Evolutionary conservation across 495 filamentous ascomycete species (phyloP).

Genomic region (Terfezia claveryi): DNA sequence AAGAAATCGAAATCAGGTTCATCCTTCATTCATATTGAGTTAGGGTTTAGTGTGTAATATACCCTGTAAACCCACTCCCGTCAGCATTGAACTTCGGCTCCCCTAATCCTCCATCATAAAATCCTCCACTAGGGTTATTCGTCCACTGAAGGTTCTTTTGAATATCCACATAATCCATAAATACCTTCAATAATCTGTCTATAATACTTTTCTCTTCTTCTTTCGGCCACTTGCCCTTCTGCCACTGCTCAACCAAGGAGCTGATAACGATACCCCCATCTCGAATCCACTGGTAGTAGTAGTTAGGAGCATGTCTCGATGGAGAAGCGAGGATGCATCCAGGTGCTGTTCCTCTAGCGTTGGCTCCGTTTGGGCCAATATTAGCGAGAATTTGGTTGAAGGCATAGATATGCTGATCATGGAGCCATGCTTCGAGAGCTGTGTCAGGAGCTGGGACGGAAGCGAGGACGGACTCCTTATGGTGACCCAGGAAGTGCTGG

Average conservation of each 20-base stretch:
- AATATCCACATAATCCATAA: conserved; percentile 33
- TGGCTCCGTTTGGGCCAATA: conserved; percentile 30
- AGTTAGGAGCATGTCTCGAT: conserved; percentile 31
- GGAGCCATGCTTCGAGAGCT: conserved; percentile 21
- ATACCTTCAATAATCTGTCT: conserved; percentile 20
- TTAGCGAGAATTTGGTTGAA: conserved; percentile 35
- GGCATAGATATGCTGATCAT: conserved; percentile 21
- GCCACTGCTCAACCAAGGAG: conserved; percentile 30
- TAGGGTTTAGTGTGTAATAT: neutral
- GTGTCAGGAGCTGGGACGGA: neutral
- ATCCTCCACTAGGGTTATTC: conserved; percentile 32
- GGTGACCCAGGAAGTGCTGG: too few relatives aligned
- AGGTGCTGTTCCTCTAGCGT: conserved; percentile 24
- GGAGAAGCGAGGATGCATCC: conserved; percentile 36
- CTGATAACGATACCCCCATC: conserved; percentile 36
- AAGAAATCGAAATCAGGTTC: conserved; percentile 6
- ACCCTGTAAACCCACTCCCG: conserved; percentile 26
- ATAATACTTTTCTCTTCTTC: conserved; percentile 4
- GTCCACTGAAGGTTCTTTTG: conserved; percentile 32
- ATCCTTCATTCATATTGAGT: neutral
- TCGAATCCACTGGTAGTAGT: conserved; percentile 38
- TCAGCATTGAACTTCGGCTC: conserved; percentile 40
- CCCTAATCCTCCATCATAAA: conserved; percentile 30
- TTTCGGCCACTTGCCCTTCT: neutral
- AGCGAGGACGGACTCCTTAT: too few relatives aligned